Evolutionary conservation across 495 filamentous ascomycete species (phyloP).

Genomic region (Peziza echinospora): DNA sequence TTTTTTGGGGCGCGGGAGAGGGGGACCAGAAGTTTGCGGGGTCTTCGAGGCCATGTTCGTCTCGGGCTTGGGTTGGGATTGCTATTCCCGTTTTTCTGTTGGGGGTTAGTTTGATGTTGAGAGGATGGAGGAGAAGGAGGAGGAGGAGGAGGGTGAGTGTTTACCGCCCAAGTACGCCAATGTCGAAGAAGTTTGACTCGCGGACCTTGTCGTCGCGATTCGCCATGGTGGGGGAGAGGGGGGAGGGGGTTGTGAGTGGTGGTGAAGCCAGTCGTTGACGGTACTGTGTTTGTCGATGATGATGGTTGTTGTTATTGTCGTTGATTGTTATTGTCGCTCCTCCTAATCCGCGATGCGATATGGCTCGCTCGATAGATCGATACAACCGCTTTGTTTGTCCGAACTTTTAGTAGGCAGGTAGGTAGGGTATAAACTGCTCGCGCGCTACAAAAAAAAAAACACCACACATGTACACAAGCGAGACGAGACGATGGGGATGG

Average conservation of each 20-base stretch:
- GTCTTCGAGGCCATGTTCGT: slow-evolving; percentile 80
- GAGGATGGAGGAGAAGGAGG: neutral
- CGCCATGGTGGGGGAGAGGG: slow-evolving; percentile 28
- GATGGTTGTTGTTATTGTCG: too few relatives aligned
- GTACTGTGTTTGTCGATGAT: too few relatives aligned
- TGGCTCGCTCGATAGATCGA: too few relatives aligned
- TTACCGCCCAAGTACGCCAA: slow-evolving; percentile 44
- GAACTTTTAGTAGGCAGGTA: too few relatives aligned
- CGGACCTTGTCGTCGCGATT: slow-evolving; percentile 26
- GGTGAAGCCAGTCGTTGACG: too few relatives aligned
- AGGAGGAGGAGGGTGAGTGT: slow-evolving; percentile 1
- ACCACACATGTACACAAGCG: too few relatives aligned
- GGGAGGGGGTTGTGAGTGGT: too few relatives aligned
- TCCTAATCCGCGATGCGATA: neutral
- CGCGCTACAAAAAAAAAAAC: too few relatives aligned
- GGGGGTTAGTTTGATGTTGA: neutral
- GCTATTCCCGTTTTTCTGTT: slow-evolving; percentile 55
- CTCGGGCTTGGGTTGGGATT: slow-evolving; percentile 50
- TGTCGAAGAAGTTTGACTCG: slow-evolving; percentile 39
- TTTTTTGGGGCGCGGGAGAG: slow-evolving; percentile 32
- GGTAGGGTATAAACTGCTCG: too few relatives aligned
- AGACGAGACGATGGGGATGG: too few relatives aligned
- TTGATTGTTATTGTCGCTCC: slow-evolving; percentile 21
- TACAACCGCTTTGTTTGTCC: too few relatives aligned
- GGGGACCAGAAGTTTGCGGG: slow-evolving; percentile 76